Evolutionary conservation across 2,329 filamentous ascomycete genomes (phyloP), one percentile per base, ranked within the genome.

Genomic region (Pestalotiopsis sp.): DNA sequence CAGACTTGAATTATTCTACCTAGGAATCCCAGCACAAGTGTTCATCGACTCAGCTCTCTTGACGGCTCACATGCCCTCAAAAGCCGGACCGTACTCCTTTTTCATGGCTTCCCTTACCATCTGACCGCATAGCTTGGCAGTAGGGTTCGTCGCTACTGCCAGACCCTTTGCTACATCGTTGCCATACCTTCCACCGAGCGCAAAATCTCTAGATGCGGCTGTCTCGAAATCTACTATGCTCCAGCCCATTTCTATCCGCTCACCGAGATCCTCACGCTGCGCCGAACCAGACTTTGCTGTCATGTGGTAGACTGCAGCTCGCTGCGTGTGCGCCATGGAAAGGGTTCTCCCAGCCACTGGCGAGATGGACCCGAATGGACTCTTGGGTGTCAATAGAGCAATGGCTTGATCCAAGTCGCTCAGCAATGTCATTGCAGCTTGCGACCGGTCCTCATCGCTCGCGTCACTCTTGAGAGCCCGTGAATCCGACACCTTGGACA

Each of bases 101-200:
- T 85, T 90, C 89, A 92, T 90, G 63, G 90, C 90, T 79, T 91
- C 88, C 64, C 87, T 85, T 49, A 92, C 90, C 77, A 92, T 92
- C 74, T 90, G 85, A 1, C 90, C 90, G 75, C 90, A 92, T 58
- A 92, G 80, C 80, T 92, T 92, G 2, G 90, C 90, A 17, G 89
- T 91, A 27, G 90, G 90, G 76, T 92, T 92, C 36, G 87, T 87
- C 76, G 84, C 86, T 65, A 92, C 90, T 5, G 89, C 89, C 71
- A 92, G 79, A 4, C 84, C 86, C 75, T 89, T 90, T 23, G 89
- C 90, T 70, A 92, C 85, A 67, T 89, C 87, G 71, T 90, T 91
- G 39, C 90, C 90, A 74, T 89, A 91, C 68, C 88, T 83, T 17
- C 89, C 90, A 38, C 89, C 90, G 70, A 87, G 77, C n/a, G 87